Conservation (phyloP, 208 protist species). For the Novymonas esmeraldas region DNA sequence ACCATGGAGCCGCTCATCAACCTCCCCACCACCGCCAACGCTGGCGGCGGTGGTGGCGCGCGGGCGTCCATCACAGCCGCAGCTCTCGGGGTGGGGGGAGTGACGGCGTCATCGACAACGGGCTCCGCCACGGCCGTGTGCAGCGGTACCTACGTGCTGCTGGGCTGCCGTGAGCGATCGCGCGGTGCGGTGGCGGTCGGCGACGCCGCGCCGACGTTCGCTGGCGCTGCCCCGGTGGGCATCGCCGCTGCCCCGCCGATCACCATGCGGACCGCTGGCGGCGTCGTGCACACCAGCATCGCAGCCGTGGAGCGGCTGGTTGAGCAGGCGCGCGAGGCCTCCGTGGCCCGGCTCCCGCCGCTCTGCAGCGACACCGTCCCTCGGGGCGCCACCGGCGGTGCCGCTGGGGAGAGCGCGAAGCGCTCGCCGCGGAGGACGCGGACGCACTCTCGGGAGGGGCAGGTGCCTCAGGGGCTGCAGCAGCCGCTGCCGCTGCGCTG, state of each 20-base stretch:
- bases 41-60: neutral
- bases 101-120: conserved; percentile 1
- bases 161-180: conserved; percentile 20
- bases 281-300: neutral
- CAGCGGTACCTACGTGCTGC: conserved; percentile 13
- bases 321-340: conserved; percentile 10
- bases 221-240: neutral
- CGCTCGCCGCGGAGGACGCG: neutral
- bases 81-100: neutral
- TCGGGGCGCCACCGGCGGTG: neutral
- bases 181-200: neutral
- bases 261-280: neutral
- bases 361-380: conserved; percentile 6
- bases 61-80: neutral
- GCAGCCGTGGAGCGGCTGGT: conserved; percentile 11
- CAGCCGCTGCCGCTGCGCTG: conserved; percentile 9
- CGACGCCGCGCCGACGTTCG: neutral
- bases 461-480: neutral
- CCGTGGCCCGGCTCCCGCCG: conserved; percentile 9
- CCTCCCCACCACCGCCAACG: neutral
- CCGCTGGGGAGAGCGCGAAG: neutral
- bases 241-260: too few species aligned
- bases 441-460: neutral
- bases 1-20: conserved; percentile 10
- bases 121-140: conserved; percentile 11